Base-by-base conservation (phyloP, 2,329 filamentous ascomycete genomes). In the Penicillium janthinellum region DNA sequence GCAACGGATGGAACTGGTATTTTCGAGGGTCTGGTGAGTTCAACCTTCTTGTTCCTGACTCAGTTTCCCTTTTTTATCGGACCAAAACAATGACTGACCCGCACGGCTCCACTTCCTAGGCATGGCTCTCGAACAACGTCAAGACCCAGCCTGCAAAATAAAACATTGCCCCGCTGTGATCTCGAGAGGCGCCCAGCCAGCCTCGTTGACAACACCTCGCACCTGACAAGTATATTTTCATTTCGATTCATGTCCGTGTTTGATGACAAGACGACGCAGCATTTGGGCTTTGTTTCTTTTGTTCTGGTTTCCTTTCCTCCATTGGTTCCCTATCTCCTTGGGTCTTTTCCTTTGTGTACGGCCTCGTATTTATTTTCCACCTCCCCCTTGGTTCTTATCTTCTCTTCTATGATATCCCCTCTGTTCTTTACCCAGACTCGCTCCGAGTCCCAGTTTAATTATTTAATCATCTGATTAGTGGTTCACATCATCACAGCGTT, bases 81-180 rank as follows among this genome's bases (percentile, higher is more conserved):
- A 61, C 50, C 50, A n/a, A 60, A 60, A 58, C 45, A 50, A 52
- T 57, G 6, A 58, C 65, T 66, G 59, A 67, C 59, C 44, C 45
- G 61, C 59, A 56, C 28, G 39, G 56, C 52, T 69, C 54, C 35
- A 51, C 60, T 61, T 55, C 51, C 22, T 63, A 85, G 83, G 82
- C 88, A 56, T 93, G 90, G 90, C 83, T 94, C 66, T 92, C 89
- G 66, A 91, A 91, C 79, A 93, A 92, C 73, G 88, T 93, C 79
- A 93, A 93, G 81, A 78, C 78, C 34, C 77, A 74, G 59, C 75
- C 78, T 34, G 68, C 73, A 63, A 78, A 77, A 73, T 77, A 74
- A 70, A 64, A 49, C 25, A 45, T 50, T 53, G 48, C 49, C 59
- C 59, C 60, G 60, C 57, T 59, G 60, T 62, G 57, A 64, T 58